phyloP scores from a whole-genome alignment of 192 early-diverging fungal genomes.

The Chytriomyces sp. region DNA sequence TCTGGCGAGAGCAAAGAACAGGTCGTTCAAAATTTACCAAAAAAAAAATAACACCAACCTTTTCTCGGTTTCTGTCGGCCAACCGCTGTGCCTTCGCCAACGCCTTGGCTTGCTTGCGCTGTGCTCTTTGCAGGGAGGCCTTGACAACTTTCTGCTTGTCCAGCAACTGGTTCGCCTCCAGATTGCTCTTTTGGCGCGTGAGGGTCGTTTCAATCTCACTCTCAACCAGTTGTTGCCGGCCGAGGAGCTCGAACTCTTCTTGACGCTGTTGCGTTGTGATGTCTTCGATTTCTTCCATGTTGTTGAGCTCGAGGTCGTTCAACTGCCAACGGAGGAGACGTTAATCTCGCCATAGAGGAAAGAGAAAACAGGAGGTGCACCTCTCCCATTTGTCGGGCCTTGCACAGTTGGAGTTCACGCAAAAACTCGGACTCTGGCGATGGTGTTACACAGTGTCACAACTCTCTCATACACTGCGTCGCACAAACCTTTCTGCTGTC shows the following conservation, averaged over 20 bases:
- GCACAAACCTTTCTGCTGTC: slow-evolving; percentile 15
- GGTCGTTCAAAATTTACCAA: background rate
- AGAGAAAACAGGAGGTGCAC: background rate
- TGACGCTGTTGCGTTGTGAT: background rate
- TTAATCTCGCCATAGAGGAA: background rate
- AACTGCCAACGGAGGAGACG: background rate
- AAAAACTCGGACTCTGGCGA: slow-evolving; percentile 18
- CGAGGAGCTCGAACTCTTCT: slow-evolving; percentile 21
- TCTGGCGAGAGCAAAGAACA: background rate
- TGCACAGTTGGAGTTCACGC: slow-evolving; percentile 19
- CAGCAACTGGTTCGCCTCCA: slow-evolving; percentile 11
- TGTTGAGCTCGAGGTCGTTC: slow-evolving; percentile 21
- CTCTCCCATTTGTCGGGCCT: slow-evolving; percentile 5
- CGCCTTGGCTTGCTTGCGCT: slow-evolving; percentile 12
- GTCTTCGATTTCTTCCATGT: slow-evolving; percentile 5
- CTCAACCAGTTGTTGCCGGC: slow-evolving; percentile 1
- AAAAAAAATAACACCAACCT: background rate
- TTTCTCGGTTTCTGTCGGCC: slow-evolving; percentile 14
- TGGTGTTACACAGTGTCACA: background rate
- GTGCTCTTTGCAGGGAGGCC: background rate
- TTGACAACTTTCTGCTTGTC: slow-evolving; percentile 14
- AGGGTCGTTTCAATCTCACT: background rate
- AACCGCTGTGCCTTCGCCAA: slow-evolving; percentile 8
- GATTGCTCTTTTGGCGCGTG: background rate
- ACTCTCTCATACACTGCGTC: background rate